A percentile compares a stretch with the other conserved stretches of the same genome.
Conservation (phyloP, 2,329 filamentous ascomycete species). For the Exserohilum rostratum region DNA sequence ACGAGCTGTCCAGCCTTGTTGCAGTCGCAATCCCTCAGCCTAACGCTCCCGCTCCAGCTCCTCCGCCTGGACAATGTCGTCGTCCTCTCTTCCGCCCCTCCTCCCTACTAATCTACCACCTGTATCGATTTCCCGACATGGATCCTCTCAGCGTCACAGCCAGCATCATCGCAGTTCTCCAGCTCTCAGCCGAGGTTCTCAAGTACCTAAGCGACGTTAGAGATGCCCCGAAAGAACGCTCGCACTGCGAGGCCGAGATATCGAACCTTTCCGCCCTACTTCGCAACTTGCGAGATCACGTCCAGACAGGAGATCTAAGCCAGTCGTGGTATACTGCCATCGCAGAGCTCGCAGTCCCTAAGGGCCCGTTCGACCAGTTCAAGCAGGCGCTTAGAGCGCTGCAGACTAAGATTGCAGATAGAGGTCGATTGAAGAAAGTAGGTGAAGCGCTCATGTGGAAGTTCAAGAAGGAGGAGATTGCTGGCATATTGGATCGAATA, state of each 20-base stretch:
- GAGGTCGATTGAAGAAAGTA: constrained; percentile 12
- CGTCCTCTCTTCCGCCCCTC: background rate
- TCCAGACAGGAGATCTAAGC: constrained; percentile 19
- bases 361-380: constrained; percentile 37
- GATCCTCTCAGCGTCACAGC: constrained; percentile 31
- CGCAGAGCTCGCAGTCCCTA: constrained; percentile 17
- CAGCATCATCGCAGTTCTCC: constrained; percentile 32
- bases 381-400: constrained; percentile 26
- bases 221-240: constrained; percentile 31
- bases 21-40: background rate
- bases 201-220: constrained; percentile 32
- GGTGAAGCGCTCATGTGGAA: constrained; percentile 19
- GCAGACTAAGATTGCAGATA: constrained; percentile 18
- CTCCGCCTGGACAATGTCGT: background rate
- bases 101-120: background rate
- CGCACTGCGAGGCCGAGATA: constrained; percentile 21
- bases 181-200: constrained; percentile 27
- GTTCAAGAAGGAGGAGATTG: constrained; percentile 23
- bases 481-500: constrained; percentile 21
- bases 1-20: background rate
- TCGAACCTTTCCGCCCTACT: constrained; percentile 29
- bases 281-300: constrained; percentile 20
- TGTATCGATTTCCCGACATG: constrained; percentile 18
- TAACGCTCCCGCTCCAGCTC: background rate
- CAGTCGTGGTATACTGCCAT: constrained; percentile 31